These are phyloP conservation scores for Mitragyna speciosa DNA, from an alignment of 257 asterid species.

Conservation along the genomic window DNA sequence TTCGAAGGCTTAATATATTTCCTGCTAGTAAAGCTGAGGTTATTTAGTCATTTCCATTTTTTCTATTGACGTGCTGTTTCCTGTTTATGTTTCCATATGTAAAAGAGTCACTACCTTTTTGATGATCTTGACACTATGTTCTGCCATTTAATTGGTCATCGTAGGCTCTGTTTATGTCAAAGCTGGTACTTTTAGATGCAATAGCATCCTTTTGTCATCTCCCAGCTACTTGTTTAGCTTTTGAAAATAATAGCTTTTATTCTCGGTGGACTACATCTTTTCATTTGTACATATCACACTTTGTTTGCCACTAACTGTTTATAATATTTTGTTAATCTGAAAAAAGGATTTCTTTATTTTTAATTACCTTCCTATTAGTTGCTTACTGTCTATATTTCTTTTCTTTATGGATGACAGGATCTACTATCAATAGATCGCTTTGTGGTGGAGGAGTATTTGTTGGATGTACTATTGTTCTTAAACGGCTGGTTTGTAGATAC, in stretches of 20 bases:
- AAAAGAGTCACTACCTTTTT: not conserved
- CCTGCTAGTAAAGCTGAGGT: conserved; percentile 93
- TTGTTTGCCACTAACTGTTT: not conserved
- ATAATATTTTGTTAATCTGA: not conserved
- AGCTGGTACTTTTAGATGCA: not conserved
- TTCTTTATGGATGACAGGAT: conserved; percentile 50
- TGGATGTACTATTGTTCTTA: conserved; percentile 87
- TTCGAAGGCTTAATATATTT: conserved; percentile 85
- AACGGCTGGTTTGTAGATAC: conserved; percentile 89
- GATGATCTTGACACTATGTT: not conserved
- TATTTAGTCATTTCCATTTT: conserved; percentile 20
- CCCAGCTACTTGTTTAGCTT: not conserved
- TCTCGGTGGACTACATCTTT: not conserved
- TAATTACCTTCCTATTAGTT: conserved; percentile 16
- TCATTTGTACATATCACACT: not conserved
- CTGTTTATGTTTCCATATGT: not conserved
- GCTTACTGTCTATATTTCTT: conserved; percentile 20
- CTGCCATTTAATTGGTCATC: not conserved
- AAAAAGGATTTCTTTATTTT: not conserved
- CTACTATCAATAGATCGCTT: conserved; percentile 87
- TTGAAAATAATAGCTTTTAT: not conserved
- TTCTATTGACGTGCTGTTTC: not conserved
- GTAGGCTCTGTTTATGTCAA: too few species aligned
- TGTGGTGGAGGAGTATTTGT: conserved; percentile 89
- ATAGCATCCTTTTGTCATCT: not conserved